Evolutionary conservation across 192 early-diverging fungal species (phyloP).

Genomic region (Umbelopsis sp.): DNA sequence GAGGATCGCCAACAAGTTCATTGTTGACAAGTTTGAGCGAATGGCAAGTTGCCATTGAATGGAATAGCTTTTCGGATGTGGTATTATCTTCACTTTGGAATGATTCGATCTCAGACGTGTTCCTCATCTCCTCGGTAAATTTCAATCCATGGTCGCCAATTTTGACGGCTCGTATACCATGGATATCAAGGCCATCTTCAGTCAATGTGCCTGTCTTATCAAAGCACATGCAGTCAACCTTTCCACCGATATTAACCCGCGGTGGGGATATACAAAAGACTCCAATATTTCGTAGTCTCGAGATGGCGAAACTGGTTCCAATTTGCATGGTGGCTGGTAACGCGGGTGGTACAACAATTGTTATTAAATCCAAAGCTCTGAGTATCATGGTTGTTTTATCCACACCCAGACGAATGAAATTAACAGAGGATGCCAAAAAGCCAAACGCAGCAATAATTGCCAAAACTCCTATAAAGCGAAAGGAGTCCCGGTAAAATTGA

Average conservation of each 20-base stretch:
- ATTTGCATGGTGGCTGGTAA: conserved; percentile 98
- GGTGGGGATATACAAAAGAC: conserved; percentile 96
- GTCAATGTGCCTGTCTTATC: conserved; percentile 99
- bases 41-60: conserved; percentile 79
- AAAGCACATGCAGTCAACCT: conserved; percentile 95
- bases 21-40: conserved; percentile 89
- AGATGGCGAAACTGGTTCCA: conserved; percentile 94
- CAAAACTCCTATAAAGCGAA: conserved; percentile 93
- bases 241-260: conserved; percentile 94
- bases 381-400: conserved; percentile 72
- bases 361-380: conserved; percentile 95
- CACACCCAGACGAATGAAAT: conserved; percentile 85
- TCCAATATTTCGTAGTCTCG: conserved; percentile 71
- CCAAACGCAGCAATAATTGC: conserved; percentile 79
- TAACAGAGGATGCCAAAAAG: conserved; percentile 84
- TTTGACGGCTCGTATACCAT: conserved; percentile 79
- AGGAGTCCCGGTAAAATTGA: conserved; percentile 97
- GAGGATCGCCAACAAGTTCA: conserved; percentile 91
- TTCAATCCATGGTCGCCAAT: conserved; percentile 49
- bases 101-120: conserved; percentile 7
- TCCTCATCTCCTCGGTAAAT: conserved; percentile 48
- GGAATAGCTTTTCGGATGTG: conserved; percentile 45
- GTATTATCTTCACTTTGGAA: neutral
- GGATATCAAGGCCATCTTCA: conserved; percentile 93
- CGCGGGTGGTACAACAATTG: conserved; percentile 96